phyloP scores from a whole-genome alignment of 2,329 filamentous ascomycete genomes.

The Didymosphaeria variabile region DNA sequence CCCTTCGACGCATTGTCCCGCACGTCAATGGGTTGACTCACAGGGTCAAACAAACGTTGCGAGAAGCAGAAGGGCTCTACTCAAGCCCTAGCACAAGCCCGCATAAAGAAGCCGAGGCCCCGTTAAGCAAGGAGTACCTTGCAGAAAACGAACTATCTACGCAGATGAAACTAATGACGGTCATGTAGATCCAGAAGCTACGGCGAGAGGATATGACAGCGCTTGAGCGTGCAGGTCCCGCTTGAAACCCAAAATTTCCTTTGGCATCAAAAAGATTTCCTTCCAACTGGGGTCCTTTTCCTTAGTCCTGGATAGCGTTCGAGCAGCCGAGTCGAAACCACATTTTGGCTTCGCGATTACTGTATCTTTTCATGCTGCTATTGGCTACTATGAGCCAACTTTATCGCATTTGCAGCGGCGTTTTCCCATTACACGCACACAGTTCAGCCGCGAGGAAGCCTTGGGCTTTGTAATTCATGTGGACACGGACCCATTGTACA shows the following conservation, averaged over 20 bases:
- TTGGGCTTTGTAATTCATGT: conserved; percentile 15
- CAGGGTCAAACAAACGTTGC: conserved; percentile 58
- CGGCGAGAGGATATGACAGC: conserved; percentile 26
- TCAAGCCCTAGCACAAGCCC: conserved; percentile 53
- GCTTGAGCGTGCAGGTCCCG: conserved; percentile 26
- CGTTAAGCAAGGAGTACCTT: conserved; percentile 46
- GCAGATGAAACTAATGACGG: conserved; percentile 53
- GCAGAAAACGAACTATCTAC: conserved; percentile 44
- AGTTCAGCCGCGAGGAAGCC: conserved; percentile 17
- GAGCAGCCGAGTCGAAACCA: conserved; percentile 32
- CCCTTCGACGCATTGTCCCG: conserved; percentile 68
- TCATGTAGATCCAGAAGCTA: conserved; percentile 46
- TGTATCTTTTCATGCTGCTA: conserved; percentile 46
- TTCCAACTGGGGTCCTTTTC: conserved; percentile 34
- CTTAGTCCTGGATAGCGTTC: conserved; percentile 44
- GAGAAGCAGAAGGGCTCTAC: conserved; percentile 59
- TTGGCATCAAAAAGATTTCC: conserved; percentile 31
- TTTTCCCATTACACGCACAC: conserved; percentile 27
- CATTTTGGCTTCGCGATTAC: conserved; percentile 27
- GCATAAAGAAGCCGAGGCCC: conserved; percentile 42
- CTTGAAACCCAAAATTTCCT: conserved; percentile 32
- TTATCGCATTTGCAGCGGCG: conserved; percentile 48
- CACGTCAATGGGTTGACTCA: conserved; percentile 59
- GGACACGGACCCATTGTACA: conserved; percentile 21
- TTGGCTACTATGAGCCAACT: conserved; percentile 30